Evolutionary conservation across 1,284 basidiomycete genomes (phyloP).

Genomic region (Boletellus deceptivus): DNA sequence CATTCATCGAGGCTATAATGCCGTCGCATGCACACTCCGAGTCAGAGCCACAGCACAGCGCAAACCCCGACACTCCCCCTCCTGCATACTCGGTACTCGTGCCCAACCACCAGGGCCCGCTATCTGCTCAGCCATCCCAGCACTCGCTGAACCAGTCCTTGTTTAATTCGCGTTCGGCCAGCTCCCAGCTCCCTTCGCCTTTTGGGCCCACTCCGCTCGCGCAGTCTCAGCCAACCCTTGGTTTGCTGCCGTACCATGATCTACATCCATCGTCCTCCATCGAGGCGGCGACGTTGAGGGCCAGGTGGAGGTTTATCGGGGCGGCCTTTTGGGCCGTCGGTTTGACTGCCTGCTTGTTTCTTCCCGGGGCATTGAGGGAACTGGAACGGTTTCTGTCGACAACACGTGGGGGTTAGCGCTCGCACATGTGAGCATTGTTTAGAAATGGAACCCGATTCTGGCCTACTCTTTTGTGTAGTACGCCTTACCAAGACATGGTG

Average conservation of each 20-base stretch:
- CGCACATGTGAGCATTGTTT: neutral
- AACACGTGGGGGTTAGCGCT: neutral
- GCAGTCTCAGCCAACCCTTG: conserved; percentile 28
- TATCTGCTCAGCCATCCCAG: conserved; percentile 15
- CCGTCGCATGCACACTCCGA: conserved; percentile 9
- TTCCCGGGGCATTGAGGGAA: conserved; percentile 13
- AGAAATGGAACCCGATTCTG: neutral
- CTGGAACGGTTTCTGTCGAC: neutral
- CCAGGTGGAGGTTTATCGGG: conserved; percentile 44
- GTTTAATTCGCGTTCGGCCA: conserved; percentile 15
- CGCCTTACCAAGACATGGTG: too few relatives aligned
- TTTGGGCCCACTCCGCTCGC: conserved; percentile 46
- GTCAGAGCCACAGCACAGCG: conserved; percentile 15
- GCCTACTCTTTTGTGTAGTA: too few relatives aligned
- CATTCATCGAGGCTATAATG: conserved; percentile 7
- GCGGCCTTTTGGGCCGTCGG: conserved; percentile 42
- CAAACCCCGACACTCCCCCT: conserved; percentile 31
- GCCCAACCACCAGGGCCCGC: conserved; percentile 11
- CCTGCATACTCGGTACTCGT: conserved; percentile 30
- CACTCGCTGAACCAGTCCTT: conserved; percentile 9
- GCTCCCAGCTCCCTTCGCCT: conserved; percentile 20
- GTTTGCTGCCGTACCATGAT: conserved; percentile 47
- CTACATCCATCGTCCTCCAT: conserved; percentile 42
- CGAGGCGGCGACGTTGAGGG: conserved; percentile 44
- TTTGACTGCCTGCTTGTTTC: conserved; percentile 30